These are phyloP conservation scores for Candida sithepensis DNA, from an alignment of 805 yeast genomes.

Conservation along the genomic window DNA sequence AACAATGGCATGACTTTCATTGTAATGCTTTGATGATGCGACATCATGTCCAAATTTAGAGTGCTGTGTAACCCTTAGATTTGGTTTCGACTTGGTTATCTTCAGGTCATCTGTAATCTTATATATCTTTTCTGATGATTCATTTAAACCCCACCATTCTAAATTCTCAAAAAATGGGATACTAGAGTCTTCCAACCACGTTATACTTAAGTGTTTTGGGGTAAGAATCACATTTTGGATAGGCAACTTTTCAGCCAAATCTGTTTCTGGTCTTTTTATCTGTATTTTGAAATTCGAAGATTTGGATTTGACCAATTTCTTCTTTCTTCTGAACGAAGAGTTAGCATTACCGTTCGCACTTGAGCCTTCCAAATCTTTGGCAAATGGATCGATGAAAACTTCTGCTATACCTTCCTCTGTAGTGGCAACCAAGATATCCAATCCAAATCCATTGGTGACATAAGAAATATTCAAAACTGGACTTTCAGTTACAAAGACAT, in stretches of 20 bases:
- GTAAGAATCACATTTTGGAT: constrained; percentile 21
- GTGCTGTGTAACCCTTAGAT: constrained; percentile 37
- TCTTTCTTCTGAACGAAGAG: constrained; percentile 38
- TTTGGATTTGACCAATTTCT: constrained; percentile 46
- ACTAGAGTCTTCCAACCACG: constrained; percentile 63
- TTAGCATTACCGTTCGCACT: constrained; percentile 9
- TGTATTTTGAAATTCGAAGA: constrained; percentile 43
- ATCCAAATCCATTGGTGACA: constrained; percentile 26
- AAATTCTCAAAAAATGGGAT: constrained; percentile 54
- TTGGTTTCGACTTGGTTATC: constrained; percentile 38
- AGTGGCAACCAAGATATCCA: constrained; percentile 45
- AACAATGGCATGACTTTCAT: constrained; percentile 58
- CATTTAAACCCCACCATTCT: constrained; percentile 39
- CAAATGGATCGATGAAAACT: constrained; percentile 57
- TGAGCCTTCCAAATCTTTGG: constrained; percentile 8
- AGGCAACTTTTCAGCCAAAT: constrained; percentile 28
- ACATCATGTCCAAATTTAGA: constrained; percentile 47
- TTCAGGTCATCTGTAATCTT: constrained; percentile 24
- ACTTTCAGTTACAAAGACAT: constrained; percentile 68
- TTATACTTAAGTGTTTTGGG: constrained; percentile 37
- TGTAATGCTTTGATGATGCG: constrained; percentile 52
- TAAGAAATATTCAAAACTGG: constrained; percentile 47
- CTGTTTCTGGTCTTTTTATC: constrained; percentile 43
- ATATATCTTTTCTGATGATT: constrained; percentile 20
- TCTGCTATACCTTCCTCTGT: constrained; percentile 78